A percentile compares a stretch with the other conserved stretches of the same genome.
phyloP scores from a whole-genome alignment of 2,329 filamentous ascomycete genomes.

The Fonsecaea pedrosoi region DNA sequence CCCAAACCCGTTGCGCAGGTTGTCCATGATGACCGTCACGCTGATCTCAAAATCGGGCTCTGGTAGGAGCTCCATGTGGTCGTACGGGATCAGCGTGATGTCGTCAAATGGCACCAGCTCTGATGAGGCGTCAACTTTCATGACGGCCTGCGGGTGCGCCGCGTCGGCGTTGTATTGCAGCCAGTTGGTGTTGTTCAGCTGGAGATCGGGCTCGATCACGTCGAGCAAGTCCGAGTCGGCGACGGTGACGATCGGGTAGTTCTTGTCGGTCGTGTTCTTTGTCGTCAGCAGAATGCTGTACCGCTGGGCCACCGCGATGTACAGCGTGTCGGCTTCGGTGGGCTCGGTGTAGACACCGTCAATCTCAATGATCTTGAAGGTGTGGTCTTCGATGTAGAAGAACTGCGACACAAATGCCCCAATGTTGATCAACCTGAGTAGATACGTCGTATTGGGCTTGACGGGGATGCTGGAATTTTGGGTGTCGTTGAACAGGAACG shows the following conservation, averaged over 20 bases:
- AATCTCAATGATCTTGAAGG: constrained; percentile 48
- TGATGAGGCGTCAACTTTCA: constrained; percentile 39
- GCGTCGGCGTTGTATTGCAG: constrained; percentile 67
- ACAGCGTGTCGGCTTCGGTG: constrained; percentile 65
- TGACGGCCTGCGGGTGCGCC: constrained; percentile 40
- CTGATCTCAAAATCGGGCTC: constrained; percentile 67
- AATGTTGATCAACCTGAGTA: constrained; percentile 77
- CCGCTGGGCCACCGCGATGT: constrained; percentile 69
- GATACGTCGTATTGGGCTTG: constrained; percentile 71
- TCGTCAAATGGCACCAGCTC: constrained; percentile 76
- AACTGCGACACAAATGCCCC: constrained; percentile 69
- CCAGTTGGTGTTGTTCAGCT: constrained; percentile 61
- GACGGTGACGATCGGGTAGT: constrained; percentile 67
- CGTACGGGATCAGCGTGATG: constrained; percentile 71
- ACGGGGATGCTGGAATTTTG: constrained; percentile 65
- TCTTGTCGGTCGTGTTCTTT: constrained; percentile 62
- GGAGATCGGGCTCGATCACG: constrained; percentile 45
- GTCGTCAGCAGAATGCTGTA: constrained; percentile 57
- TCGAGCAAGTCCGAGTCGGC: constrained; percentile 44
- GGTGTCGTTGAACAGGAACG: constrained; percentile 72
- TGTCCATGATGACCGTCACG: constrained; percentile 70
- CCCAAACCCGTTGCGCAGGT: constrained; percentile 67
- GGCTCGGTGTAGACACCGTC: constrained; percentile 47
- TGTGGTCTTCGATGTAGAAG: constrained; percentile 54
- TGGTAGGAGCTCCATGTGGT: constrained; percentile 66